Evolutionary conservation across 805 yeast species (phyloP), one percentile per base, ranked within the genome.

Genomic region (Pichia phayaonensis): DNA sequence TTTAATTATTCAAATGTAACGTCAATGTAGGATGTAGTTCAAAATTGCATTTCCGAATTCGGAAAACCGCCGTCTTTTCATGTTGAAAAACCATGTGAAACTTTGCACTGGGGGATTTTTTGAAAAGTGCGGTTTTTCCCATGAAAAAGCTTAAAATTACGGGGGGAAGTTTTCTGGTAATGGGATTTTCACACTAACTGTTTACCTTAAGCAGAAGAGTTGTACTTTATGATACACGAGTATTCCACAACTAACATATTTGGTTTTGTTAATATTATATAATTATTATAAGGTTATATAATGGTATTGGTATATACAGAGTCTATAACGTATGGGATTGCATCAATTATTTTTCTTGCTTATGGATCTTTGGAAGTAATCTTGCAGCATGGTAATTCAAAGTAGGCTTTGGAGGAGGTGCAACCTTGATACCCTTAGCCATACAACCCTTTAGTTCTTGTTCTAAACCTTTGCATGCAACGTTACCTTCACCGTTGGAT

Each of bases 401-500:
- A 24, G 80, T 71, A 43, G 77, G 70, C 49, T 69, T 64, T 38
- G 69, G 64, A 36, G 74, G 72, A 47, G 71, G 71, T 45, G 67
- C 59, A 13, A 54, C 52, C 51, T 60, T 58, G 15, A 52, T 51
- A 40, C 65, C 65, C 21, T 69, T 69, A 45, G 72, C 79, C 84
- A 88, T 86, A 64, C 97, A 90, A 15, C 68, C 68, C 62, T 87
- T 87, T 64, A 90, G 76, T 54, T 86, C 88, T 36, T 68, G 65
- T 61, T 84, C 95, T 44, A 87, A 68, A 8, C 71, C 72, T 23
- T 75, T 72, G 69, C 98, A 90, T 44, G 71, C 75, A 12, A 75
- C 70, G 22, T 84, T 72, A 53, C 94, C 90, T 67, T 89, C 95
- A 45, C 95, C 92, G 69, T 88, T 86, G 23, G 97, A 86, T 2